Base-by-base conservation (phyloP, 1,284 basidiomycete species). In the Rhodotorula sp. region DNA sequence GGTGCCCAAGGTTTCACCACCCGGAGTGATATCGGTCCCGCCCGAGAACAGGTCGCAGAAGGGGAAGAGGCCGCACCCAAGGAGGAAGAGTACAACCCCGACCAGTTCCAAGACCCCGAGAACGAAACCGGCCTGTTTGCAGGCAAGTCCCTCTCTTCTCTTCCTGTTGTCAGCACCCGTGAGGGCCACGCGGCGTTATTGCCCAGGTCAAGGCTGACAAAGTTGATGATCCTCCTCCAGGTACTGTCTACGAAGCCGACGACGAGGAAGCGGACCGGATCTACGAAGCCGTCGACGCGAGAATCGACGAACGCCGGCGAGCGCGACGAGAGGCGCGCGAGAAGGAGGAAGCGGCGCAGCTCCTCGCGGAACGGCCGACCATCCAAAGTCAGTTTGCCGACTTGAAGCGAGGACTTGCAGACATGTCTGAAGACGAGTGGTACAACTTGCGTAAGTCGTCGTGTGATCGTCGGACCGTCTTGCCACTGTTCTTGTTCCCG, bases 1-100 rank as follows among this genome's bases (percentile, higher is more conserved):
- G 94, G 93, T 33, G 95, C 95, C 62, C 96, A 94, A 63, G 96
- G 95, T 70, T 99, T 99, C 83, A 99, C 95, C 0, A 99, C 95
- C 14, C 90, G 95, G 64, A 96, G 94, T 60, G 95, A 99, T 87
- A 99, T 99, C 75, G 95, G 95, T 80, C 96, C 95, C 60, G 95
- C 95, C 6, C 86, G 96, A 80, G 94, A 96, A 80, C 93, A 92
- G 0, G 92, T 93, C 0, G 91, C 90, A 22, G 92, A 92, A 18
- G 76, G 70, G 6, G 72, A 63, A 20, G 75, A 64, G 17, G 54
- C 59, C 37, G 68, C 20, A 51, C 65, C 29, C 66, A 74, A 95
- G 82, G 92, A 94, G 75, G 83, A 86, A 4, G 91, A 95, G 58
- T 84, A 90, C 45, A 92, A 95, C 79, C 89, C 89, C 0, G 93